A percentile compares a stretch with the other conserved stretches of the same genome.
Conservation (phyloP, 73 alveolate species). For the Paramecium octaurelia region DNA sequence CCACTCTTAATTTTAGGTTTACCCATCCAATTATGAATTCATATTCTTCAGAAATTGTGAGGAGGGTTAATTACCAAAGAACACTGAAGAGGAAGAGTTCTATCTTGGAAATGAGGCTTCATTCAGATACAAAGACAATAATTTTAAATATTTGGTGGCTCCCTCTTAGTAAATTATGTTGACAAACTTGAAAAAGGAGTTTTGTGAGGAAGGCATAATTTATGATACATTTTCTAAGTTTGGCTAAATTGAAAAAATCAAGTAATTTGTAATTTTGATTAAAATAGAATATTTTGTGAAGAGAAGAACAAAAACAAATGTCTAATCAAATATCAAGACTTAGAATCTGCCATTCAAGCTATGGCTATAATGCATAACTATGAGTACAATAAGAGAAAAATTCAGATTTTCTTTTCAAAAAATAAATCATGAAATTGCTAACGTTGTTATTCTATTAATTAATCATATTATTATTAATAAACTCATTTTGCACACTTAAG, state of each 20-base stretch:
- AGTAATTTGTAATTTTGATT: neutral
- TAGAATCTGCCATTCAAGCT: conserved; percentile 29
- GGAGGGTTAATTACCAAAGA: conserved; percentile 26
- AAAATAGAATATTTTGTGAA: conserved; percentile 44
- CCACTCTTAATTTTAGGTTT: neutral
- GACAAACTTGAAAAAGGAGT: conserved; percentile 25
- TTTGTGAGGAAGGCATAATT: conserved; percentile 44
- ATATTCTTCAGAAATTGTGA: conserved; percentile 40
- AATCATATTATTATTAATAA: neutral
- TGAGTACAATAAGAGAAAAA: conserved; percentile 35
- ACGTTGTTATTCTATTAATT: neutral
- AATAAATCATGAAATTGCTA: neutral
- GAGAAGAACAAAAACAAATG: conserved; percentile 44
- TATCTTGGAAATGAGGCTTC: neutral
- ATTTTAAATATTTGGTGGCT: conserved; percentile 27
- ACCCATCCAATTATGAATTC: conserved; percentile 41
- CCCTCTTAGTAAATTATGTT: conserved; percentile 32
- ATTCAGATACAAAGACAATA: neutral
- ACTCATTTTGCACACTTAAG: neutral
- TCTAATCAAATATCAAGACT: neutral
- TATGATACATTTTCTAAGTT: neutral
- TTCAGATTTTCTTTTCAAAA: conserved; percentile 28
- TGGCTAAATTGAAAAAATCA: neutral
- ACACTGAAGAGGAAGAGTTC: conserved; percentile 40
- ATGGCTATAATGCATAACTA: conserved; percentile 38